Evolutionary conservation across 2,329 filamentous ascomycete genomes (phyloP), one percentile per base, ranked within the genome.

Genomic region (Xylaria sp.): DNA sequence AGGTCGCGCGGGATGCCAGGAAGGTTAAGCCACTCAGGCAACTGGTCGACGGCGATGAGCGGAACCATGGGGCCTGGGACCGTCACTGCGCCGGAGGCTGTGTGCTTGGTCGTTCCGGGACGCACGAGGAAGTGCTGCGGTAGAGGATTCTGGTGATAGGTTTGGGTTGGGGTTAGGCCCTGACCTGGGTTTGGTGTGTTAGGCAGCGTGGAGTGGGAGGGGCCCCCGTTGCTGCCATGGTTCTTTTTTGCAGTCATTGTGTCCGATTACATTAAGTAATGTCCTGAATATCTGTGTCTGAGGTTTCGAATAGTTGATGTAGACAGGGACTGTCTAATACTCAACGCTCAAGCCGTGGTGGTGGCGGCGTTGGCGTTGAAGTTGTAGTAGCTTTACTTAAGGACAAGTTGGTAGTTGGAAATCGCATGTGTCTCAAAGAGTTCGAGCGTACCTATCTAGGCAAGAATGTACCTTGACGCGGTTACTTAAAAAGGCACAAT

Each of bases 1-100:
- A 81, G 66, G 47, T 71, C 60, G 5, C 77, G 75, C 2, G 79
- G 77, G 2, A 79, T 68, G 20, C 74, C 76, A 29, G 71, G 52
- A 9, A 80, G 63, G 4, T 76, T 67, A 3, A 82, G 57, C 71
- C 76, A 77, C 1, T 69, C 64, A 0, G 80, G 80, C 0, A 84
- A 73, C 55, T 82, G 72, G 63, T 84, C 81, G 11, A 76, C 66
- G 0, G 81, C 74, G n/a, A 84, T 72, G n/a, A 84, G 73, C 6
- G 81, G 82, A 1, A 84, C 79, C 2, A 79, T 72, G 6, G 67
- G 65, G 2, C 70, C 72, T 0, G 68, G 70, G 7, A 44, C 61
- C 13, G 61, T 59, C 7, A 63, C 45, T 17, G 53, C 48, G 49
- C 69, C 65, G 4, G 65, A 63, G 2, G 64, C 59, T 22, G 68